A percentile compares a stretch with the other conserved stretches of the same genome.
These are phyloP conservation scores for Globisporangium acanthophoron DNA, from an alignment of 352 stramenopile species.

Conservation along the genomic window DNA sequence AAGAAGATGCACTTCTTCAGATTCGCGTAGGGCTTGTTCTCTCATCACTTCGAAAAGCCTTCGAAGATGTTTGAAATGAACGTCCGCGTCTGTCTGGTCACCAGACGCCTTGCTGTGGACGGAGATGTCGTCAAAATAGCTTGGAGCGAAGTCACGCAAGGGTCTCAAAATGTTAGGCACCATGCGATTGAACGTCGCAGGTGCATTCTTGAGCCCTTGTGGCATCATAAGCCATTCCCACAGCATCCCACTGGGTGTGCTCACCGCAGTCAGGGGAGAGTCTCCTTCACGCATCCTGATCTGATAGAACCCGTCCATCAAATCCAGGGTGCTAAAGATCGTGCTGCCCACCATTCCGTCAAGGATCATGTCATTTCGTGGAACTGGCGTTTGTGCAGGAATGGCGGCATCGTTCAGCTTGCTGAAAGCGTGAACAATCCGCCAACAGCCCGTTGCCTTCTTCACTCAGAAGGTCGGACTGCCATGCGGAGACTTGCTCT, in stretches of 20 bases:
- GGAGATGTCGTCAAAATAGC: slow-evolving; percentile 7
- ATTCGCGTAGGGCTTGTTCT: slow-evolving; percentile 1
- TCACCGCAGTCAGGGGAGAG: slow-evolving; percentile 17
- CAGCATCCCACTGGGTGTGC: slow-evolving; percentile 17
- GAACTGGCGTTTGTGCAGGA: slow-evolving; percentile 23
- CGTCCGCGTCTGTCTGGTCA: neutral
- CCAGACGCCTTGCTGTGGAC: neutral
- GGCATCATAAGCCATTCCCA: slow-evolving; percentile 26
- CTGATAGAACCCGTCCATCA: slow-evolving; percentile 27
- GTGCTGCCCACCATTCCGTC: slow-evolving; percentile 21
- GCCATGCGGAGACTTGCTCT: slow-evolving; percentile 16
- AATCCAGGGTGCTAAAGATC: slow-evolving; percentile 25
- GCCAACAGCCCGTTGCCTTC: slow-evolving; percentile 18
- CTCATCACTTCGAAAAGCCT: too few species aligned
- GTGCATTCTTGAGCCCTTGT: slow-evolving; percentile 17
- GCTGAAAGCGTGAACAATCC: slow-evolving; percentile 29
- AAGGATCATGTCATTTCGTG: slow-evolving; percentile 20
- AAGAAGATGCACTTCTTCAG: slow-evolving; percentile 3
- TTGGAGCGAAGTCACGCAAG: slow-evolving; percentile 7
- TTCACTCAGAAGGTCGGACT: slow-evolving; percentile 26
- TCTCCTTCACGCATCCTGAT: slow-evolving; percentile 15
- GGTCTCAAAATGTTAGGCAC: slow-evolving; percentile 2
- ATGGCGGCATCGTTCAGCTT: slow-evolving; percentile 27
- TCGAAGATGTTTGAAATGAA: too few species aligned
- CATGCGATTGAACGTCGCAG: slow-evolving; percentile 26